These are phyloP conservation scores for Punica granatum DNA, from an alignment of 345 rosid genomes.

Conservation along the genomic window DNA sequence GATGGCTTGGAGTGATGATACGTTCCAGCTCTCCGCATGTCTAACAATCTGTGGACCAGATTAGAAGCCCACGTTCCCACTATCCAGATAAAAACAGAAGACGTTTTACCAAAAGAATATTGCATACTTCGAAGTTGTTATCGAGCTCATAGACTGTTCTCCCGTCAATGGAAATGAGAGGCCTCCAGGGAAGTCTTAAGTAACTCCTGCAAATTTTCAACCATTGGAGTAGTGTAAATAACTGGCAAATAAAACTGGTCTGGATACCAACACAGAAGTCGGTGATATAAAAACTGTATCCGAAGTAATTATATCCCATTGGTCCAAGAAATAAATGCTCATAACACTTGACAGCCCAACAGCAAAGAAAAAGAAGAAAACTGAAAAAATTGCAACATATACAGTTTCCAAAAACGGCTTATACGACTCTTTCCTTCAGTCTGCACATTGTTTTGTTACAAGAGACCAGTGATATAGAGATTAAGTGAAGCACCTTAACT, in stretches of 20 bases:
- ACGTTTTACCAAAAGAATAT: neutral
- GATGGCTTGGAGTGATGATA: conserved; percentile 68
- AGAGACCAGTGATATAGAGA: neutral
- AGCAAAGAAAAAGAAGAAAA: too few species aligned
- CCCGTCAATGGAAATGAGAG: conserved; percentile 58
- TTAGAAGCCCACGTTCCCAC: neutral
- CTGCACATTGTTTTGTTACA: neutral
- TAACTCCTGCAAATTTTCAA: conserved; percentile 44
- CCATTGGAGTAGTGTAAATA: neutral
- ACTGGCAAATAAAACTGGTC: neutral
- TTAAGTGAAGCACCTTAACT: conserved; percentile 48
- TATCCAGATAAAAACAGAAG: neutral
- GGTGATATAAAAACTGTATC: neutral
- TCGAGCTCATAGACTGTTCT: conserved; percentile 55
- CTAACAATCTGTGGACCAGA: conserved; percentile 38
- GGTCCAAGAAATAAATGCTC: neutral
- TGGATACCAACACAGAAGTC: neutral
- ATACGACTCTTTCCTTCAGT: neutral
- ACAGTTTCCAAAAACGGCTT: too few species aligned
- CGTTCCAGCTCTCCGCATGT: conserved; percentile 83
- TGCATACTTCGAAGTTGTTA: conserved; percentile 41
- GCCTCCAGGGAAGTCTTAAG: conserved; percentile 81
- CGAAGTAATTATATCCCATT: neutral
- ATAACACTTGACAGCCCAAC: neutral
- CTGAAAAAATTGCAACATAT: too few species aligned